phyloP scores from a whole-genome alignment of 345 rosid genomes.

The Boechera stricta region DNA sequence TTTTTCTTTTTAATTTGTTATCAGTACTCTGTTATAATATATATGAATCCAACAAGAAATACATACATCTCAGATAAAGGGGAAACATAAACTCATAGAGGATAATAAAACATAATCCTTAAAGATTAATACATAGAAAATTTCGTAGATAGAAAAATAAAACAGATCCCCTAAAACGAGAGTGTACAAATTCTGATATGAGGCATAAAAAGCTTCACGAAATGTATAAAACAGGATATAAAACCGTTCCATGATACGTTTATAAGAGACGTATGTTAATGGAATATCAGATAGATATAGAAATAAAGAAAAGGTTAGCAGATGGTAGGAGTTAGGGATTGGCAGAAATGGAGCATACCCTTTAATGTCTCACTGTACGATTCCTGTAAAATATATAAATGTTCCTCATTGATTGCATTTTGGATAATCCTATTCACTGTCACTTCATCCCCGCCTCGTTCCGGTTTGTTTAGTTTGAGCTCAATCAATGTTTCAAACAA shows the following conservation, averaged over 20 bases:
- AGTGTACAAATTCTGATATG: too few relatives aligned
- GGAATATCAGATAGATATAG: not conserved
- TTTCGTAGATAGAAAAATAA: too few relatives aligned
- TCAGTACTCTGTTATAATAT: too few relatives aligned
- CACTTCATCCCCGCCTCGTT: not conserved
- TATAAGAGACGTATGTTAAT: not conserved
- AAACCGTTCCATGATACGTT: not conserved
- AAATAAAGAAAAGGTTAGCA: slow-evolving; percentile 11
- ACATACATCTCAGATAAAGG: too few relatives aligned
- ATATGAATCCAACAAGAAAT: too few relatives aligned
- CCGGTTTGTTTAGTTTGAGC: too few relatives aligned
- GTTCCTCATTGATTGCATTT: slow-evolving; percentile 19
- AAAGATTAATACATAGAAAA: not conserved
- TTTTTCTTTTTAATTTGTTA: too few relatives aligned
- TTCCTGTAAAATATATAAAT: not conserved
- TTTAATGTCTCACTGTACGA: slow-evolving; percentile 21
- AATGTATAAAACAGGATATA: not conserved
- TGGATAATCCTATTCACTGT: not conserved
- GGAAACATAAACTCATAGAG: too few relatives aligned
- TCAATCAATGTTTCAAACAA: not conserved
- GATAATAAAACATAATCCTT: not conserved
- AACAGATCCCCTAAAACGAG: too few relatives aligned
- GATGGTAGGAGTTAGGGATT: slow-evolving; percentile 21
- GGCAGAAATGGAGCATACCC: not conserved
- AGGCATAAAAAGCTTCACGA: not conserved